Conservation (phyloP, 2,329 filamentous ascomycete genomes). For the Ceratocystiopsis minuta region DNA sequence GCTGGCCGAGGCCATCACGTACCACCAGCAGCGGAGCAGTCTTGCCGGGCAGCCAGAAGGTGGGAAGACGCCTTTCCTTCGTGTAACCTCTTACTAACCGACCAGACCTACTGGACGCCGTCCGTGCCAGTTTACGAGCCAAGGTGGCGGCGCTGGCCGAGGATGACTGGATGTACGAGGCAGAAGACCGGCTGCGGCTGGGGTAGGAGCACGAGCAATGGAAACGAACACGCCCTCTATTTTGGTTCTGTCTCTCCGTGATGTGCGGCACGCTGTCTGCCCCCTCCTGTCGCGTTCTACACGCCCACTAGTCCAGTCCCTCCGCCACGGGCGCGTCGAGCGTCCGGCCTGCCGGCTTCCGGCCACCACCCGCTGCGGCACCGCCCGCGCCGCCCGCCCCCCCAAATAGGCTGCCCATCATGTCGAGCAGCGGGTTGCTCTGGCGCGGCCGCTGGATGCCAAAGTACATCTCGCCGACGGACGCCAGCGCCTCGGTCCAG, state of each 20-base stretch:
- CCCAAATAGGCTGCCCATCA: slow-evolving; percentile 93
- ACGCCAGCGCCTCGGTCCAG: slow-evolving; percentile 70
- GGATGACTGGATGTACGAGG: slow-evolving; percentile 84
- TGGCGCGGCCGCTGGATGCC: slow-evolving; percentile 74
- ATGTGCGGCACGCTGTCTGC: no score
- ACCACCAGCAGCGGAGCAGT: slow-evolving; percentile 37
- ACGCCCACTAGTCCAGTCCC: slow-evolving; percentile 32
- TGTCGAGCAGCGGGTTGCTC: slow-evolving; percentile 85
- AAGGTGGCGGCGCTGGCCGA: slow-evolving; percentile 60
- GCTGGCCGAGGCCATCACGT: slow-evolving; percentile 41
- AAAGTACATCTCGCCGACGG: slow-evolving; percentile 95
- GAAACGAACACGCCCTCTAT: not conserved
- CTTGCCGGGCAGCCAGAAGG: slow-evolving; percentile 47
- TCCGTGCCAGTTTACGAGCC: slow-evolving; percentile 50
- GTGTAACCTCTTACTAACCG: not conserved
- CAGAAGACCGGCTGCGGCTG: slow-evolving; percentile 34
- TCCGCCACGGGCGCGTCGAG: slow-evolving; percentile 35
- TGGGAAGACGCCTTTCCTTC: slow-evolving; percentile 17
- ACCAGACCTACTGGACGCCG: slow-evolving; percentile 49
- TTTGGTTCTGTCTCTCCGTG: no score
- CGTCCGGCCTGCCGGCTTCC: slow-evolving; percentile 18
- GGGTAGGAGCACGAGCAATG: slow-evolving; percentile 11
- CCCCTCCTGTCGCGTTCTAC: no score
- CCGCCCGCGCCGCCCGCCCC: slow-evolving; percentile 35
- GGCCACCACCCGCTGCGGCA: slow-evolving; percentile 33